Evolutionary conservation across 2,329 filamentous ascomycete species (phyloP).

Genomic region (Nemania abortiva): DNA sequence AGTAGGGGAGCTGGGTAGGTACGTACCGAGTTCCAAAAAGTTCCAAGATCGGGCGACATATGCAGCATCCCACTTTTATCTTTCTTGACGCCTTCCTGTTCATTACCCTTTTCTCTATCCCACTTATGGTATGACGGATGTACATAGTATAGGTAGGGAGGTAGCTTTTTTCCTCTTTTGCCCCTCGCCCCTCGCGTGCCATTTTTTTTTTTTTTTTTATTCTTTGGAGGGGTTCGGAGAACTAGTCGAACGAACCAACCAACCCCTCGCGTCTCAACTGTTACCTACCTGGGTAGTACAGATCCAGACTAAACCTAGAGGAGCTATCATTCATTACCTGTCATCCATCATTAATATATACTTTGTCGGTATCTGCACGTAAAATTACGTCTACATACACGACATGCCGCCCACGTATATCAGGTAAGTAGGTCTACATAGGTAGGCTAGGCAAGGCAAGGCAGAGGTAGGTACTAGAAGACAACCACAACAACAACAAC

Average conservation of each 20-base stretch:
- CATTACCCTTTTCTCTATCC: constrained; percentile 23
- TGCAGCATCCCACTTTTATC: constrained; percentile 36
- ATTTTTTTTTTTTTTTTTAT: constrained; percentile 3
- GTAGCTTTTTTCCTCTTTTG: constrained; percentile 23
- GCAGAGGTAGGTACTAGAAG: too few relatives aligned
- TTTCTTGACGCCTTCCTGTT: constrained; percentile 32
- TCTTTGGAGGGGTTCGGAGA: constrained; percentile 6
- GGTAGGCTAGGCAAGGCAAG: too few relatives aligned
- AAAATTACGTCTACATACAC: constrained; percentile 9
- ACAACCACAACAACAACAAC: not conserved
- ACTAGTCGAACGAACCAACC: not conserved
- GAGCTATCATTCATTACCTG: not conserved
- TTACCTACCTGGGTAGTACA: constrained; percentile 17
- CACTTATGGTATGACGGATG: constrained; percentile 19
- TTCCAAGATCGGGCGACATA: constrained; percentile 33
- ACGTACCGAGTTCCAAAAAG: constrained; percentile 32
- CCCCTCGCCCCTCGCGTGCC: constrained; percentile 14
- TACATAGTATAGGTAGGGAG: not conserved
- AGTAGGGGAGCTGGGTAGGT: constrained; percentile 6
- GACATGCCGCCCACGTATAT: constrained; percentile 18
- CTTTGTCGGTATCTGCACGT: constrained; percentile 7
- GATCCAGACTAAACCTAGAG: constrained; percentile 1
- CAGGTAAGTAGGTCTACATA: too few relatives aligned
- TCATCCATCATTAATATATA: constrained; percentile 4
- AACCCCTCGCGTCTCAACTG: constrained; percentile 30